A percentile compares a stretch with the other conserved stretches of the same genome.
These are phyloP conservation scores for Apiotrichum mycotoxinovorans DNA, from an alignment of 1,284 basidiomycete genomes.

Conservation along the genomic window DNA sequence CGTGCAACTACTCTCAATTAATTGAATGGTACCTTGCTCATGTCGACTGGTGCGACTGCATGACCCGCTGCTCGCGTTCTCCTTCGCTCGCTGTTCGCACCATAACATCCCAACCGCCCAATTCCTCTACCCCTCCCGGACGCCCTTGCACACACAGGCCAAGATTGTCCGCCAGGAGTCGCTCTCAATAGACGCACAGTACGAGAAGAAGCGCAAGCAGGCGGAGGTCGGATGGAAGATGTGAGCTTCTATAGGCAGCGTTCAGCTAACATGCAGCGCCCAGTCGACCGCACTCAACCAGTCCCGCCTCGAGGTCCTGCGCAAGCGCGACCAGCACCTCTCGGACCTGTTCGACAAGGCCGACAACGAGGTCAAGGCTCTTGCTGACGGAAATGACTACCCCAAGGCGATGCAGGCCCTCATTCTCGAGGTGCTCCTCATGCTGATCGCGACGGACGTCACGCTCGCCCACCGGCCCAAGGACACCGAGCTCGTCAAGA, in stretches of 20 bases:
- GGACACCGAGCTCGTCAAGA: conserved; percentile 40
- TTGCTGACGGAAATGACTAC: conserved; percentile 71
- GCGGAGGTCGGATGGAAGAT: conserved; percentile 92
- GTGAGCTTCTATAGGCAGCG: conserved; percentile 54
- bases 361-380: conserved; percentile 61
- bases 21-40: too few species aligned
- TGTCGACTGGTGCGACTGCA: too few species aligned
- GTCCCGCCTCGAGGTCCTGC: conserved; percentile 84
- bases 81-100: too few species aligned
- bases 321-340: conserved; percentile 86
- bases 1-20: too few species aligned
- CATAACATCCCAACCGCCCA: too few species aligned
- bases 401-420: conserved; percentile 71
- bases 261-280: conserved; percentile 57
- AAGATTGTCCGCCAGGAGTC: conserved; percentile 94
- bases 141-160: conserved; percentile 60
- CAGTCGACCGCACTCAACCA: conserved; percentile 96
- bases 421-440: conserved; percentile 69
- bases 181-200: conserved; percentile 82
- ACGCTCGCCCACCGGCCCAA: conserved; percentile 42
- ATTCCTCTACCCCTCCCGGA: too few species aligned
- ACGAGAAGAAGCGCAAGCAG: conserved; percentile 90
- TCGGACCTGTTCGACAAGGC: conserved; percentile 82
- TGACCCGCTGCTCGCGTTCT: too few species aligned
- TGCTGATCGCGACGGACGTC: conserved; percentile 68